Evolutionary conservation across 2,329 filamentous ascomycete genomes (phyloP).

Genomic region (Ophiocordyceps camponoti-leonardi): DNA sequence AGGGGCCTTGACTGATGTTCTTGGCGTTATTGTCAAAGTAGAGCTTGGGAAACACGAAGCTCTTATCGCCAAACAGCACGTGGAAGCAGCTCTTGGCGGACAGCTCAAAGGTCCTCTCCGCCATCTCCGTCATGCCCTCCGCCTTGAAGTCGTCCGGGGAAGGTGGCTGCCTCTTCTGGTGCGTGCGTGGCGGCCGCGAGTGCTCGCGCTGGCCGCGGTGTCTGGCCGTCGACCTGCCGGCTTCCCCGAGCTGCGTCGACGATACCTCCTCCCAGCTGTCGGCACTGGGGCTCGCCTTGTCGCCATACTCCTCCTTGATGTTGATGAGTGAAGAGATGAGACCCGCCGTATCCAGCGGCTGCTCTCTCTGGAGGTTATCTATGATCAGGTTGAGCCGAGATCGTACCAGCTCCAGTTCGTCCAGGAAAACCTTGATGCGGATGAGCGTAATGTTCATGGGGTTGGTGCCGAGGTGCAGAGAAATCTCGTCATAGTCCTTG

Average conservation of each 20-base stretch:
- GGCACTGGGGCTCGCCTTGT: constrained; percentile 48
- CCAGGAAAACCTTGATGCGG: constrained; percentile 84
- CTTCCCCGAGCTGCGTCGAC: constrained; percentile 39
- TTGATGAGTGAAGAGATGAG: constrained; percentile 56
- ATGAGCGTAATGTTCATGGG: constrained; percentile 54
- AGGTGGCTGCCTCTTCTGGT: constrained; percentile 31
- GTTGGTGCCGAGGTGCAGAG: constrained; percentile 51
- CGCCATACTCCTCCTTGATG: constrained; percentile 48
- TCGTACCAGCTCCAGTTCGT: constrained; percentile 69
- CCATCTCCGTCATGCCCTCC: constrained; percentile 57
- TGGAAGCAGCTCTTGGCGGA: constrained; percentile 92
- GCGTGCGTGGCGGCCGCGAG: constrained; percentile 15
- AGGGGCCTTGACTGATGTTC: constrained; percentile 73
- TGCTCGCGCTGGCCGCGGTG: constrained; percentile 4
- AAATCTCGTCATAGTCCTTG: constrained; percentile 83
- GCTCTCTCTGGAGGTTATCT: constrained; percentile 57
- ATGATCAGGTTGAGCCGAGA: constrained; percentile 72
- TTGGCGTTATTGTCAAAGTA: constrained; percentile 69
- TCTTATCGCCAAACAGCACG: constrained; percentile 91
- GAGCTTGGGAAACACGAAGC: constrained; percentile 79
- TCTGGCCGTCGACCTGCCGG: constrained; percentile 18
- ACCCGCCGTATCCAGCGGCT: constrained; percentile 50
- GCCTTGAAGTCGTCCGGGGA: constrained; percentile 70
- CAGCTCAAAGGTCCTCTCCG: constrained; percentile 73
- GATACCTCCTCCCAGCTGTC: constrained; percentile 87